Base-by-base conservation (phyloP, 305 asterid species). In the Petunia hybrid region DNA sequence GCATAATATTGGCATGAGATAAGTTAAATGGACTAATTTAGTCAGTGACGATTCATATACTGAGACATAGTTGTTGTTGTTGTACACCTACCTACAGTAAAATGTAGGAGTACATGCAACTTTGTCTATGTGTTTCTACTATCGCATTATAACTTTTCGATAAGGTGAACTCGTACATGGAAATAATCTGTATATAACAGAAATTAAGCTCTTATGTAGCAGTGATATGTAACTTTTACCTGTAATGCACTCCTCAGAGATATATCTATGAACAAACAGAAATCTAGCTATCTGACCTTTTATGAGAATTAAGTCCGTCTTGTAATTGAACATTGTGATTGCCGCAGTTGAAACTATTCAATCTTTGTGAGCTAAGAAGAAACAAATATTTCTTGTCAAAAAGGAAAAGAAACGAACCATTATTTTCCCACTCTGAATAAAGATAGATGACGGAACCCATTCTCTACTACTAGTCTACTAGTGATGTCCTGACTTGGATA, bases 371-470 rank as follows among this genome's bases (percentile, higher is more conserved):
- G 51, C 35, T 48, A 22, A 73, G 4, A 71, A 48, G 61, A 45
- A 48, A 12, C 14, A 13, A 61, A 61, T 45, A 35, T 3, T 46
- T 1, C 51, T 48, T 35, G 42, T 46, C 78, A 12, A 51, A 73
- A 35, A 14, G 31, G 35, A 3, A 35, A 71, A 6, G 76, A n/a
- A n/a, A n/a, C 38, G 35, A 3, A 1, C 0, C 31, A 22, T 3
- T 51, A 10, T 73, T 12, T 41, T 51, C 13, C 78, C 57, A 48
- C 12, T 70, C 31, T 70, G 77, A 70, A 46, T 45, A n/a, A 46
- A 9, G 60, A 70, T 36, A 70, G 31, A 60, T 12, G 16, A 13
- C 3, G 36, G 46, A 1, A 5, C 10, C 4, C 14, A 36, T 51
- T 12, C 36, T 51, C 6, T 35, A 48, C 61, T 36, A 73, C 22